These are phyloP conservation scores for Globisporangium nodosum DNA, from an alignment of 352 stramenopile species.

Conservation along the genomic window DNA sequence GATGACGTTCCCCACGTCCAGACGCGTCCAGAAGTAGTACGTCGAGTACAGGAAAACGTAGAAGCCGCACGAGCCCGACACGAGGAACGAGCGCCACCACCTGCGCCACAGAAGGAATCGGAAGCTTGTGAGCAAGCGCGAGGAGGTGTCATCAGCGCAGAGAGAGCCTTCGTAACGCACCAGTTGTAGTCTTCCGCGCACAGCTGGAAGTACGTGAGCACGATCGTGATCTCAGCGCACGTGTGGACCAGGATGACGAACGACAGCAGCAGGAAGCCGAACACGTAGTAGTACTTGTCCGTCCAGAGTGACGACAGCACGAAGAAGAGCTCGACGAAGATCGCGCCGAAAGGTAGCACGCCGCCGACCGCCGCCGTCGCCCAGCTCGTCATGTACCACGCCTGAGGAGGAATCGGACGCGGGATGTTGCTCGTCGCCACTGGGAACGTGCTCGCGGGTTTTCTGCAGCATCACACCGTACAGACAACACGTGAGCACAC, in stretches of 20 bases:
- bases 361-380: slow-evolving; percentile 94
- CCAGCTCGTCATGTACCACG: slow-evolving; percentile 97
- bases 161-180: slow-evolving; percentile 49
- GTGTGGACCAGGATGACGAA: slow-evolving; percentile 98
- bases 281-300: slow-evolving; percentile 99
- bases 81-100: slow-evolving; percentile 99
- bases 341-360: slow-evolving; percentile 98
- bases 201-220: slow-evolving; percentile 99
- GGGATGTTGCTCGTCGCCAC: slow-evolving; percentile 98
- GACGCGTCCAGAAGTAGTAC: slow-evolving; percentile 96
- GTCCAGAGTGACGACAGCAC: slow-evolving; percentile 98
- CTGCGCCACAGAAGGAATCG: slow-evolving; percentile 17
- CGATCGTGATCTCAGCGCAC: slow-evolving; percentile 98
- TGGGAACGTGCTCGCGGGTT: slow-evolving; percentile 91
- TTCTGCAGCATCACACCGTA: slow-evolving; percentile 23
- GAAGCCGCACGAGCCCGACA: slow-evolving; percentile 92
- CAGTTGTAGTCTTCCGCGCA: slow-evolving; percentile 99
- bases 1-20: slow-evolving; percentile 94
- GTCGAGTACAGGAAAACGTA: slow-evolving; percentile 99
- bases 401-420: slow-evolving; percentile 96
- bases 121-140: not conserved
- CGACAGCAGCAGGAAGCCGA: slow-evolving; percentile 98
- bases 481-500: not conserved
- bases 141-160: not conserved
- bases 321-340: slow-evolving; percentile 99